Evolutionary conservation across 1,284 basidiomycete species (phyloP).

Genomic region (Peniophora sp.): DNA sequence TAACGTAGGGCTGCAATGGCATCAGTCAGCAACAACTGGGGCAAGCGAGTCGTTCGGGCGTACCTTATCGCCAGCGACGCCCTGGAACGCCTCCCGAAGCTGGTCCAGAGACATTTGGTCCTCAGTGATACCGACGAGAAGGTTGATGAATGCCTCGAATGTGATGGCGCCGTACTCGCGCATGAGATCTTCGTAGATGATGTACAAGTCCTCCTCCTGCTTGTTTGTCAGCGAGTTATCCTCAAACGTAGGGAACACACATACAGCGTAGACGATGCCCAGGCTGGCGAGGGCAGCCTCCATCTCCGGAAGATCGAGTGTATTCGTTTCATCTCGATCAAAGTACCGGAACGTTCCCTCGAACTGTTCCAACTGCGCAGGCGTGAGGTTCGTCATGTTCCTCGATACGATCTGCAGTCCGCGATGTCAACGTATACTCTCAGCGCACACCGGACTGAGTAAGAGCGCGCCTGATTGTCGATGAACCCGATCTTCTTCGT

Average conservation of each 20-base stretch:
- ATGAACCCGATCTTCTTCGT: slow-evolving; percentile 91
- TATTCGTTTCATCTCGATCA: slow-evolving; percentile 89
- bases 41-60: too few species aligned
- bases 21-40: neutral
- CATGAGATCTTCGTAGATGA: slow-evolving; percentile 80
- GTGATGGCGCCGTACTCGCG: slow-evolving; percentile 84
- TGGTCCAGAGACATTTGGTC: slow-evolving; percentile 93
- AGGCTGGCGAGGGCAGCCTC: slow-evolving; percentile 89
- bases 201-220: slow-evolving; percentile 81
- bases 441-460: too few species aligned
- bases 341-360: slow-evolving; percentile 98
- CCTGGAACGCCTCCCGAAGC: slow-evolving; percentile 88
- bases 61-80: slow-evolving; percentile 87
- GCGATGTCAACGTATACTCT: neutral
- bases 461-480: slow-evolving; percentile 76
- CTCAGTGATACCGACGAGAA: slow-evolving; percentile 91
- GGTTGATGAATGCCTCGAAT: slow-evolving; percentile 92
- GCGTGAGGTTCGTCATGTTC: slow-evolving; percentile 88
- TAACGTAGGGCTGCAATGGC: slow-evolving; percentile 75
- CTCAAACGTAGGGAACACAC: slow-evolving; percentile 14
- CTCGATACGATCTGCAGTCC: slow-evolving; percentile 67
- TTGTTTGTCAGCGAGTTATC: slow-evolving; percentile 2
- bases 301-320: slow-evolving; percentile 80
- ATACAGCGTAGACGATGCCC: slow-evolving; percentile 85
- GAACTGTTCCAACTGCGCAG: slow-evolving; percentile 95